These are phyloP conservation scores for Rhynchosporium agropyri DNA, from an alignment of 2,329 filamentous ascomycete species.

Conservation along the genomic window DNA sequence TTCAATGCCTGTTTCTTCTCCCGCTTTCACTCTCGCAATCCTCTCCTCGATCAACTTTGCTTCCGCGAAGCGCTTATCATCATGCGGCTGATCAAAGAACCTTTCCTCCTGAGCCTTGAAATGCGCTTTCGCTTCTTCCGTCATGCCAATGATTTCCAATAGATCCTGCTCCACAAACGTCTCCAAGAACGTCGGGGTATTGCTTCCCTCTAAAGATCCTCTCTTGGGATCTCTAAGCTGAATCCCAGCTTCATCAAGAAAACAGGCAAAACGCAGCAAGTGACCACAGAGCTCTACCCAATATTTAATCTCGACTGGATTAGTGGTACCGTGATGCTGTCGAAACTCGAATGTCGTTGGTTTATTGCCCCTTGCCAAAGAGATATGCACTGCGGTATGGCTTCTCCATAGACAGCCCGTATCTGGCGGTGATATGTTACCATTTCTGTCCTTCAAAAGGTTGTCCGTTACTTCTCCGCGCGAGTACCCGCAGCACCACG, in stretches of 20 bases:
- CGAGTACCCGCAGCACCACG: neutral
- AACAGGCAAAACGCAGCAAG: slow-evolving; percentile 14
- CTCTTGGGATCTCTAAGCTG: neutral
- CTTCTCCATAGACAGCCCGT: neutral
- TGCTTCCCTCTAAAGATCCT: neutral
- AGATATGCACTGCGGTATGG: slow-evolving; percentile 10
- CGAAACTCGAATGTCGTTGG: slow-evolving; percentile 25
- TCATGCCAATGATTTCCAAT: slow-evolving; percentile 13
- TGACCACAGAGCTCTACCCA: slow-evolving; percentile 23
- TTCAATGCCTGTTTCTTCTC: neutral
- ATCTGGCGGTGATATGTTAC: too few species aligned
- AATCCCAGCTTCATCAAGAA: neutral
- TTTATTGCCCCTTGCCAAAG: slow-evolving; percentile 15
- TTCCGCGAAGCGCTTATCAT: neutral
- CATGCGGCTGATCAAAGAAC: neutral
- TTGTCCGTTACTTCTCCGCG: neutral
- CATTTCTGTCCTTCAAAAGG: too few species aligned
- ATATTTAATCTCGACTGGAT: slow-evolving; percentile 16
- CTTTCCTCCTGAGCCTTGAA: neutral
- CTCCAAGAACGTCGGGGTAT: neutral
- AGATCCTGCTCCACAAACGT: neutral
- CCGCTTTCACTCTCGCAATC: neutral
- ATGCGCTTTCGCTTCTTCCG: slow-evolving; percentile 1
- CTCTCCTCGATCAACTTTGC: neutral
- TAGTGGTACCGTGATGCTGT: slow-evolving; percentile 19